Percentiles rank a stretch among this genome's conserved stretches.
Evolutionary conservation across 2,329 filamentous ascomycete species (phyloP).

Genomic region (Fusarium xyrophilum): DNA sequence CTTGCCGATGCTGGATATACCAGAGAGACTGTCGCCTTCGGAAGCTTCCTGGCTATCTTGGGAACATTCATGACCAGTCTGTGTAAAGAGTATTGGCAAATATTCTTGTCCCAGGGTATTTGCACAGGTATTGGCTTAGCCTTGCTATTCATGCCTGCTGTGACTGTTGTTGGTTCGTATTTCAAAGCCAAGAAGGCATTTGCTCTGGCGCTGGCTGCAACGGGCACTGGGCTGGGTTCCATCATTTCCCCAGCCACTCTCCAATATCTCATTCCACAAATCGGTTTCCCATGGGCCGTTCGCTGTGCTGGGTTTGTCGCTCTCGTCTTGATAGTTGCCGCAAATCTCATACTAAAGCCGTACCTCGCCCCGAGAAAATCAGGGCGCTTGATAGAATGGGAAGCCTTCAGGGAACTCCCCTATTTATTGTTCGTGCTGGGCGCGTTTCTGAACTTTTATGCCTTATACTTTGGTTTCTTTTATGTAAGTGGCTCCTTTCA

Average conservation of each 20-base stretch:
- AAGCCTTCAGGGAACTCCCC: slow-evolving; percentile 62
- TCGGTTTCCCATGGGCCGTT: slow-evolving; percentile 70
- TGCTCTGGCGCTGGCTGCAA: slow-evolving; percentile 66
- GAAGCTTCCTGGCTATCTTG: slow-evolving; percentile 52
- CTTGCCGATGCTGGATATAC: slow-evolving; percentile 60
- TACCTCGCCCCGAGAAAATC: slow-evolving; percentile 56
- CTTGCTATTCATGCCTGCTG: slow-evolving; percentile 63
- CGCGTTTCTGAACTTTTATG: slow-evolving; percentile 55
- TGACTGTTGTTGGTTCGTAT: slow-evolving; percentile 68
- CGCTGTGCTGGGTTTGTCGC: slow-evolving; percentile 70
- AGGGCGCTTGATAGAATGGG: slow-evolving; percentile 62
- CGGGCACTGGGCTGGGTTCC: slow-evolving; percentile 64
- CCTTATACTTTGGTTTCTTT: slow-evolving; percentile 50
- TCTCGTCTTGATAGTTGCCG: slow-evolving; percentile 53
- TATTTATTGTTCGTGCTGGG: slow-evolving; percentile 61
- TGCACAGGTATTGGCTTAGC: slow-evolving; percentile 61
- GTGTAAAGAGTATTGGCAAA: slow-evolving; percentile 57
- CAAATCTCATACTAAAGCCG: slow-evolving; percentile 51
- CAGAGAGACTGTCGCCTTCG: slow-evolving; percentile 49
- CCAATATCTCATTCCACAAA: slow-evolving; percentile 60
- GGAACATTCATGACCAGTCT: slow-evolving; percentile 59
- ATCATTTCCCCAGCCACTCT: slow-evolving; percentile 64
- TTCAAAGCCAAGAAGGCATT: slow-evolving; percentile 64
- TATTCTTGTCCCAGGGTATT: slow-evolving; percentile 62
- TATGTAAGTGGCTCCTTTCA: slow-evolving; percentile 52